Percentiles rank a stretch among this genome's conserved stretches.
Conservation (phyloP, 1,284 basidiomycete species). For the Cryptococcus sp. region DNA sequence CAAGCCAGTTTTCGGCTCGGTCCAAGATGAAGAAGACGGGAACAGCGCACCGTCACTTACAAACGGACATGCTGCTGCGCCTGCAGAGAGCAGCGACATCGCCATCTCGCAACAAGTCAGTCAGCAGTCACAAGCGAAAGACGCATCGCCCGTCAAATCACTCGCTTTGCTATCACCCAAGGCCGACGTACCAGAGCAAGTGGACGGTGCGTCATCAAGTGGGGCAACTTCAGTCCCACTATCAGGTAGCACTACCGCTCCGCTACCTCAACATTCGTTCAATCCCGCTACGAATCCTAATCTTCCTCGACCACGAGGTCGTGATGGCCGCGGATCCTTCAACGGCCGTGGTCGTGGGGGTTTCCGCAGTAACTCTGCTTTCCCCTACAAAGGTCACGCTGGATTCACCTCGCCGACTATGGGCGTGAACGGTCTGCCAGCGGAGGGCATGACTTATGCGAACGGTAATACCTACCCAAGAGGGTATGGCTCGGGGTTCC, state of each 20-base stretch:
- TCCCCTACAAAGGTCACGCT: constrained; percentile 15
- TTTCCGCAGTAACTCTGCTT: constrained; percentile 18
- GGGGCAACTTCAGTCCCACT: constrained; percentile 14
- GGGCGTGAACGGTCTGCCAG: constrained; percentile 10
- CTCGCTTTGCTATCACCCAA: constrained; percentile 9
- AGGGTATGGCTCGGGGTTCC: constrained; percentile 34
- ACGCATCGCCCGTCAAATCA: constrained; percentile 10
- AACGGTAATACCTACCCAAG: constrained; percentile 23
- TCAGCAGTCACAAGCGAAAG: constrained; percentile 16
- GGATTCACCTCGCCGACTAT: constrained; percentile 21
- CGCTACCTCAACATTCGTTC: constrained; percentile 32
- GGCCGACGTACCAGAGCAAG: too few species aligned
- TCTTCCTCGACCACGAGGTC: constrained; percentile 31
- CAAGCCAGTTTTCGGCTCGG: constrained; percentile 3
- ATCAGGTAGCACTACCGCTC: constrained; percentile 25
- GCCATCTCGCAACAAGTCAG: constrained; percentile 35
- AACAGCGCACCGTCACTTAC: not conserved
- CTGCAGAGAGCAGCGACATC: constrained; percentile 14
- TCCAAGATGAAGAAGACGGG: not conserved
- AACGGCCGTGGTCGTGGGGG: constrained; percentile 35
- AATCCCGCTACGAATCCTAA: constrained; percentile 12
- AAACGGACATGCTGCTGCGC: constrained; percentile 9
- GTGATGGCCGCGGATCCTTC: constrained; percentile 35
- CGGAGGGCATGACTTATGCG: constrained; percentile 19
- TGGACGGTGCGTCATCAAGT: not conserved